These are phyloP conservation scores for Leccinum ochraceum DNA, from an alignment of 768 basidiomycete genomes.

Conservation along the genomic window DNA sequence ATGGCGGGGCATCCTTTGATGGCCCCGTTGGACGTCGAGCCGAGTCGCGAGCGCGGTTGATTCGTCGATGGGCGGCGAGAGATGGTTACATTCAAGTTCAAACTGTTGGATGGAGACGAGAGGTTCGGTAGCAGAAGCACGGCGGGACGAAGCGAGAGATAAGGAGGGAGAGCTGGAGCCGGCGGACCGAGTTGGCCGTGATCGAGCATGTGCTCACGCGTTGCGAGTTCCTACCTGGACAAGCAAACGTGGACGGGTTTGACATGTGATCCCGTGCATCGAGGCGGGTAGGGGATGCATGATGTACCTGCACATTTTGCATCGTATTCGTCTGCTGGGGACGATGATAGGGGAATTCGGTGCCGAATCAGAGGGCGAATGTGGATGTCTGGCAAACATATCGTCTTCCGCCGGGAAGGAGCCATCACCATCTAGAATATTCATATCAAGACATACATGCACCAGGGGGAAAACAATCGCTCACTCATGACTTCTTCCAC, in stretches of 20 bases:
- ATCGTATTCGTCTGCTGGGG: conserved; percentile 71
- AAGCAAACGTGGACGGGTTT: not conserved
- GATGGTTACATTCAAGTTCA: conserved; percentile 29
- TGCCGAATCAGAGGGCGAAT: conserved; percentile 59
- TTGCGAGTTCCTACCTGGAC: conserved; percentile 72
- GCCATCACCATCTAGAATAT: conserved; percentile 69
- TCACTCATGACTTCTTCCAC: conserved; percentile 77
- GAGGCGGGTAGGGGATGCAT: not conserved
- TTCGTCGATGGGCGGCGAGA: conserved; percentile 29
- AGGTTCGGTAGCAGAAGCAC: conserved; percentile 31
- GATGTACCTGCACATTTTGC: conserved; percentile 85
- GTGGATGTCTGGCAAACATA: conserved; percentile 78
- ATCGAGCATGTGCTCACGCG: conserved; percentile 90
- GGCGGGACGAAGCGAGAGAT: conserved; percentile 52
- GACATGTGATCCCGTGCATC: not conserved
- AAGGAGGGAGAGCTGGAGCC: conserved; percentile 50
- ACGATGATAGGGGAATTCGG: conserved; percentile 58
- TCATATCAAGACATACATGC: conserved; percentile 7
- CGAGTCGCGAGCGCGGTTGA: conserved; percentile 26
- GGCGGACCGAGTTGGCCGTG: conserved; percentile 77
- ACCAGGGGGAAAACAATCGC: conserved; percentile 26
- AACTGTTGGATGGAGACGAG: conserved; percentile 18
- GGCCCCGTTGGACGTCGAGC: conserved; percentile 19
- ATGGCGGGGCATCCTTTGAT: conserved; percentile 23
- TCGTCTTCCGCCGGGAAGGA: conserved; percentile 52